phyloP scores from a whole-genome alignment of 495 filamentous ascomycete species.

The Xylaria flabelliformis region DNA sequence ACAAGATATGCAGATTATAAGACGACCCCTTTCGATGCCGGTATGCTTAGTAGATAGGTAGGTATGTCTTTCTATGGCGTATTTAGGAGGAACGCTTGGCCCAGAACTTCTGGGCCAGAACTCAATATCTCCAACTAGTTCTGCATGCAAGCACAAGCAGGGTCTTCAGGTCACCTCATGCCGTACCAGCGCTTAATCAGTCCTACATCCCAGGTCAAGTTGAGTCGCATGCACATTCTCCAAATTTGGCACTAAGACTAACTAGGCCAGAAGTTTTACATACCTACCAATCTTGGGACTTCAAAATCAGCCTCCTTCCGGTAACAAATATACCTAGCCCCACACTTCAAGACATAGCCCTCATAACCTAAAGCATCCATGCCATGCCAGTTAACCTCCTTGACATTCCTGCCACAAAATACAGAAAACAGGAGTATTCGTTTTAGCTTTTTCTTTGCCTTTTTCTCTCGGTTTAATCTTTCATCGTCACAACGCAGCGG shows the following conservation, averaged over 20 bases:
- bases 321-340: not conserved
- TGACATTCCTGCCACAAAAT: not conserved
- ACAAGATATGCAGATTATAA: not conserved
- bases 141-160: conserved; percentile 17
- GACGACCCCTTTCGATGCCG: not conserved
- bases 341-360: too few relatives aligned
- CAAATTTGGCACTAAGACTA: not conserved
- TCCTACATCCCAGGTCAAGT: not conserved
- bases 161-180: not conserved
- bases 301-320: not conserved
- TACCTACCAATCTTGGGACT: not conserved
- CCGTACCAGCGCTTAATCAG: not conserved
- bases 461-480: conserved; percentile 36
- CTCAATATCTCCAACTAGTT: not conserved
- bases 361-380: not conserved
- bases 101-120: conserved; percentile 5
- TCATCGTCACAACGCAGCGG: conserved; percentile 76
- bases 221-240: not conserved
- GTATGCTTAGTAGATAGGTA: too few relatives aligned
- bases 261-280: not conserved
- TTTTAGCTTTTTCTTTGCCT: not conserved
- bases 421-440: not conserved
- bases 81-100: not conserved
- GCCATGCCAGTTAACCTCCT: not conserved
- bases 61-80: not conserved